phyloP scores from a whole-genome alignment of 2,329 filamentous ascomycete species.

The Talaromyces marneffei region DNA sequence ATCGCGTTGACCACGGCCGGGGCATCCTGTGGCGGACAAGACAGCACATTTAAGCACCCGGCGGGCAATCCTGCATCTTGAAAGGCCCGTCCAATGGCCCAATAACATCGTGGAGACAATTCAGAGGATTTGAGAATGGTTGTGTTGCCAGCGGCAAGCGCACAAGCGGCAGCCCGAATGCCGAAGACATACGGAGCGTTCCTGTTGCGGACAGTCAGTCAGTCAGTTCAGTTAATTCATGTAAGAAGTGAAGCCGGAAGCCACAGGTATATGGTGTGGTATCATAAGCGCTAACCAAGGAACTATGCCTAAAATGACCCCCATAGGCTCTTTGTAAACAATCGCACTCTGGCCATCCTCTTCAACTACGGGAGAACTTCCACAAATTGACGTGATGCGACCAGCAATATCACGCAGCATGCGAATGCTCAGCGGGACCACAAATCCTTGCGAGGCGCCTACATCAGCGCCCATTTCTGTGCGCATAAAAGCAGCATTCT shows the following conservation, averaged over 20 bases:
- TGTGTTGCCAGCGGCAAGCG: conserved; percentile 67
- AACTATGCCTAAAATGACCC: conserved; percentile 70
- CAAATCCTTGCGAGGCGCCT: conserved; percentile 26
- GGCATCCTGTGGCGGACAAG: conserved; percentile 33
- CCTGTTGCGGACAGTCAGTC: no score
- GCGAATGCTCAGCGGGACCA: conserved; percentile 27
- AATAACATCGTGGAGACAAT: conserved; percentile 56
- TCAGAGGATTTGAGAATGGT: conserved; percentile 67
- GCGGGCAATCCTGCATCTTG: conserved; percentile 40
- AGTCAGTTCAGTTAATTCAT: no score
- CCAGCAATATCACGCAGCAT: conserved; percentile 48
- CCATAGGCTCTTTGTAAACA: conserved; percentile 66
- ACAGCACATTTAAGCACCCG: conserved; percentile 42
- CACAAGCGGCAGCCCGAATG: conserved; percentile 49
- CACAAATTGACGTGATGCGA: conserved; percentile 42
- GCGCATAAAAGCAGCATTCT: conserved; percentile 55
- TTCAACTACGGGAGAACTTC: conserved; percentile 44
- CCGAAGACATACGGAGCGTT: conserved; percentile 51
- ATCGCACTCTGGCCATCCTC: conserved; percentile 55
- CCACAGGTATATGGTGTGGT: no score
- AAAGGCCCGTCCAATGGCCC: conserved; percentile 42
- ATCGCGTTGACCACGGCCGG: conserved; percentile 31
- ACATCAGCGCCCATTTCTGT: conserved; percentile 49
- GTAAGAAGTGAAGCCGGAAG: no score
- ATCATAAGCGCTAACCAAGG: conserved; percentile 71